These are phyloP conservation scores for Pascua guehoae DNA, from an alignment of 1,284 basidiomycete genomes.

Conservation along the genomic window DNA sequence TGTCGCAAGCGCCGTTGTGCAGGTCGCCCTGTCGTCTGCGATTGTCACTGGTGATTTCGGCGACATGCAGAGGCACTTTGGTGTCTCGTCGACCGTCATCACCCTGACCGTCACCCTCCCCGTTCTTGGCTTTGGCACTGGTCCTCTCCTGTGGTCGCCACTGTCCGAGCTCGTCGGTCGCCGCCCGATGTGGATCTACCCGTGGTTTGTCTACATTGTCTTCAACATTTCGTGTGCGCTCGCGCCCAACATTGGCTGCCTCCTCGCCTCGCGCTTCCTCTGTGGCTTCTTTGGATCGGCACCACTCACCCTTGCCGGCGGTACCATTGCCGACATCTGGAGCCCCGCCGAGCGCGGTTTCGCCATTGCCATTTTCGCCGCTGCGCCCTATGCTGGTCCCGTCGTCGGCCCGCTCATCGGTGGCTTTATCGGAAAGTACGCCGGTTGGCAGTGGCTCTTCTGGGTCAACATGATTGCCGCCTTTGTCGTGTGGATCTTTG, in stretches of 20 bases:
- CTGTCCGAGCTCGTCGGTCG: slow-evolving; percentile 64
- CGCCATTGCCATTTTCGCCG: slow-evolving; percentile 61
- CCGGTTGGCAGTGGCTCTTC: slow-evolving; percentile 56
- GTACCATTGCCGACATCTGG: slow-evolving; percentile 65
- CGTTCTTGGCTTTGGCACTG: slow-evolving; percentile 47
- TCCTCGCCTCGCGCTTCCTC: slow-evolving; percentile 64
- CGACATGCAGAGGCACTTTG: slow-evolving; percentile 27
- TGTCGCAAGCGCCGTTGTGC: slow-evolving; percentile 28
- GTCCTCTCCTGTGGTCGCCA: slow-evolving; percentile 54
- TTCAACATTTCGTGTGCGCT: slow-evolving; percentile 64
- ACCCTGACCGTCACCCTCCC: slow-evolving; percentile 34
- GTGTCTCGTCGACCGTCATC: slow-evolving; percentile 32
- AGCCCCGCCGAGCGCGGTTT: slow-evolving; percentile 55
- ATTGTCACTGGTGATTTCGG: slow-evolving; percentile 34
- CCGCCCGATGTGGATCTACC: slow-evolving; percentile 54
- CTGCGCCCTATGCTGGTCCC: slow-evolving; percentile 64
- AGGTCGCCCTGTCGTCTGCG: slow-evolving; percentile 33
- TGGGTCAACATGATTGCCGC: slow-evolving; percentile 56
- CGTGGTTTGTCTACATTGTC: slow-evolving; percentile 38
- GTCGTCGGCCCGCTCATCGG: slow-evolving; percentile 59
- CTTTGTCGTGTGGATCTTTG: slow-evolving; percentile 14
- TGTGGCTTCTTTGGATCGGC: slow-evolving; percentile 65
- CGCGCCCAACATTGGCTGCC: slow-evolving; percentile 61
- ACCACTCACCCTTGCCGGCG: slow-evolving; percentile 62
- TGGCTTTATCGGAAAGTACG: slow-evolving; percentile 42